Evolutionary conservation across 1,284 basidiomycete genomes (phyloP).

Genomic region (Pyrrhoderma lamaoense): DNA sequence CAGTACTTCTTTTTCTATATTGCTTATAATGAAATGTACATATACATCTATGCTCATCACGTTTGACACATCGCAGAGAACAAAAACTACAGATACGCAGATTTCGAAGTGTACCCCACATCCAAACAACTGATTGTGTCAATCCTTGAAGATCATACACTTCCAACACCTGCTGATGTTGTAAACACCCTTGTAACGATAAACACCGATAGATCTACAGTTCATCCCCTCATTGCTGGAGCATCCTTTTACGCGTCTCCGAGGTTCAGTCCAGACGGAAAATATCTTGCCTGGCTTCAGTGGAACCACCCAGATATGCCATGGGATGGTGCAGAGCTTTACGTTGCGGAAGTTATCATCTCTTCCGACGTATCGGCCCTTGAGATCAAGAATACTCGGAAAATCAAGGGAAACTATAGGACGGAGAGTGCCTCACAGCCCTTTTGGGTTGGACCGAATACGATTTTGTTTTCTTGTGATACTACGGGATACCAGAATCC

Average conservation of each 20-base stretch:
- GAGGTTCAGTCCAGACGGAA: slow-evolving; percentile 61
- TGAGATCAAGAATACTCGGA: slow-evolving; percentile 26
- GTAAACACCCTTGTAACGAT: slow-evolving; percentile 53
- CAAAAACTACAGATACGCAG: slow-evolving; percentile 49
- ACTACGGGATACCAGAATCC: slow-evolving; percentile 66
- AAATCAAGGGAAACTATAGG: slow-evolving; percentile 42
- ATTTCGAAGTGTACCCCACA: slow-evolving; percentile 40
- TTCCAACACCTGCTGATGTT: slow-evolving; percentile 46
- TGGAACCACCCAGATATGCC: slow-evolving; percentile 82
- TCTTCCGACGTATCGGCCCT: slow-evolving; percentile 3
- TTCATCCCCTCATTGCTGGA: slow-evolving; percentile 42
- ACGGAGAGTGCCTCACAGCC: slow-evolving; percentile 48
- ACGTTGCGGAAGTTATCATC: slow-evolving; percentile 38
- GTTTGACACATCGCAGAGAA: slow-evolving; percentile 42
- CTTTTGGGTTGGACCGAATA: slow-evolving; percentile 50
- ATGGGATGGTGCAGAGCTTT: slow-evolving; percentile 64
- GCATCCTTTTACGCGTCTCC: slow-evolving; percentile 63
- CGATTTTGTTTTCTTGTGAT: slow-evolving; percentile 63
- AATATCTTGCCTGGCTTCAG: slow-evolving; percentile 58
- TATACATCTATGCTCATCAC: too few species aligned
- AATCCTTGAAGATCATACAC: slow-evolving; percentile 62
- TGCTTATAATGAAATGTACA: slow-evolving; percentile 1
- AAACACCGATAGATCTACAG: slow-evolving; percentile 35
- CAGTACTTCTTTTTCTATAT: not conserved
- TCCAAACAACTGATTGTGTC: slow-evolving; percentile 9